Base-by-base conservation (phyloP, 2,329 filamentous ascomycete genomes). In the Bipolaris oryzae region DNA sequence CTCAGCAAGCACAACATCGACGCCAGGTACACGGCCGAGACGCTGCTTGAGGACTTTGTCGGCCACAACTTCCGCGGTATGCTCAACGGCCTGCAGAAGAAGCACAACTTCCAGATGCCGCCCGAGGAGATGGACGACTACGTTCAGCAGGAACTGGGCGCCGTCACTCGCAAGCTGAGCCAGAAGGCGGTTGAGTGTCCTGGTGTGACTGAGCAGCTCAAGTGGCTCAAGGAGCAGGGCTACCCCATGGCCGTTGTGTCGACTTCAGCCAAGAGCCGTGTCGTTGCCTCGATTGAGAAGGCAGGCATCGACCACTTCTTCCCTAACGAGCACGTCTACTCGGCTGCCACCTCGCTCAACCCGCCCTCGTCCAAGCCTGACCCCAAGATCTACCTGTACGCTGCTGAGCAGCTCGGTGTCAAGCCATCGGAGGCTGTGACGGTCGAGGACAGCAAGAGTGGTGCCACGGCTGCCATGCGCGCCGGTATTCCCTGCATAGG, bases 21-120 rank as follows among this genome's bases (percentile, higher is more conserved):
- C 23, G 82, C 86, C 67, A 86, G 84, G 74, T 96, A 96, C 82
- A 92, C 90, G 3, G 89, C 89, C 71, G 85, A 88, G 45, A 83
- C 87, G 58, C 87, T 96, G 62, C 90, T 96, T 79, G 81, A 83
- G 67, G 90, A 96, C 79, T 96, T 96, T 71, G 91, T 96, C 68
- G 92, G 93, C 69, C 89, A 95, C 77, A 96, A 96, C 84, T 96
- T 96, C 85, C 91, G 92, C 67, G 91, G 91, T 78, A 96, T 96
- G 91, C 88, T 96, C 79, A 78, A 81, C 57, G 87, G 86, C 59
- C 86, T 96, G 59, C 87, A 92, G 77, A 80, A 86, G 76, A 89
- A 90, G 77, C 87, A 91, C 82, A 82, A 83, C 77, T 94, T 96
- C 78, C 79, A 83, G 50, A 85, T 96, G 78, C 68, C 78, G 23